Base-by-base conservation (phyloP, 805 yeast species). In the Candida stauntonica region DNA sequence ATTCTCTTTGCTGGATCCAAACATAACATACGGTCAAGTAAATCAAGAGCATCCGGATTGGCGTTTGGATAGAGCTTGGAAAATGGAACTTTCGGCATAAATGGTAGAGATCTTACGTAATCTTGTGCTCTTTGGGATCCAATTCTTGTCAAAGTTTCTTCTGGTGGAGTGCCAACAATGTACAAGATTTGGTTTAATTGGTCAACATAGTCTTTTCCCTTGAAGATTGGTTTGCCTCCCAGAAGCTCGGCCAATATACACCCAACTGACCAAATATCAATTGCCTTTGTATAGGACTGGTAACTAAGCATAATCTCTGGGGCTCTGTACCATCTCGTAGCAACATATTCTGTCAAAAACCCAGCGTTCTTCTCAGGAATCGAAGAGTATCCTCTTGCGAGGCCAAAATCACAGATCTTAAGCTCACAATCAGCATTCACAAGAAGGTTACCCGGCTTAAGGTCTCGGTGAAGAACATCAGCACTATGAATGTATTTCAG, bases 271-370 rank as follows among this genome's bases (percentile, higher is more conserved):
- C 99, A 93, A 41, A 93, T 75, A 61, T 93, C 99, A 43, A 93
- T 91, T 17, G 99, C 96, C 64, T 87, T 89, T 5, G 98, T 86
- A 62, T 91, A 91, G 42, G 89, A 86, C 60, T 93, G 95, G 67
- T 86, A 87, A 47, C 94, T 82, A 39, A 93, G 70, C 88, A 93
- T 91, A 62, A 93, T 88, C 58, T 93, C 99, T 0, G 99, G 99
- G 3, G 99, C 99, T 50, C 99, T 72, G 63, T 93, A 93, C 99
- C 99, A 93, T 60, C 99, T 74, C 1, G 99, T 93, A 23, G 99
- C 98, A 19, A 93, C 99, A 58, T 93, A 93, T 61, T 91, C 98
- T 1, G 99, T 93, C 70, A 91, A 67, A 54, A 87, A 91, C n/a
- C 96, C 97, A 23, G 85, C 84, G 51, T 88, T 87, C 51, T 81